Evolutionary conservation across 306 rosid species (phyloP), one percentile per base, ranked within the genome.

Genomic region (Glycyrrhiza uralensis): DNA sequence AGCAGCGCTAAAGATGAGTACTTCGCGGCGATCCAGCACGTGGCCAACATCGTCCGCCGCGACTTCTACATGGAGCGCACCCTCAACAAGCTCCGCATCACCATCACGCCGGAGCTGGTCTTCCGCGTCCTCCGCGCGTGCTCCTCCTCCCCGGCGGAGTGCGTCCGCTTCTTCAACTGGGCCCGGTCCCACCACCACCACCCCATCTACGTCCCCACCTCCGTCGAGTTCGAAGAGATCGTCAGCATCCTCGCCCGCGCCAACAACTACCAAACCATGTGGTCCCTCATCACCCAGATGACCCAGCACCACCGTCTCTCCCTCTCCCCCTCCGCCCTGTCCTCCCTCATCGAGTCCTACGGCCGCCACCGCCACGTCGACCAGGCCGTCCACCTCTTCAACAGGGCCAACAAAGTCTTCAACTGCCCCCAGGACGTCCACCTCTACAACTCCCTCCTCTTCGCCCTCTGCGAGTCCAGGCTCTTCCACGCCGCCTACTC

Each of bases 121-220:
- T 90, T 75, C 83, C 91, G 98, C 17, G 96, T 90, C 41, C 96
- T 93, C 60, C 98, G 93, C 33, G 83, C 97, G 9, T 90, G 93
- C 77, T 87, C 91, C 46, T 45, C 66, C 49, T 54, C 80, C 42
- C 82, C 87, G 55, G 77, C 85, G 1, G 93, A 86, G 41, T 78
- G 96, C 60, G 86, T 88, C 71, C 96, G 97, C 28, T 93, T 93
- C 87, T 93, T 93, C 89, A 85, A 88, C 47, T 93, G 98, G 98
- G 98, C 90, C 2, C 91, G 84, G 20, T 35, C 93, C 30, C 77
- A 77, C 55, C 81, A 71, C 77, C 69, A 76, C 78, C 59, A 76
- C 75, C 86, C 96, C 10, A 23, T 78, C 38, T 90, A 90, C 83
- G 41, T 65, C 2, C 98, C 98, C 5, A 93, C 97, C 29, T 84